These are phyloP conservation scores for Ophiostoma tasmaniense DNA, from an alignment of 2,329 filamentous ascomycete species.

Conservation along the genomic window DNA sequence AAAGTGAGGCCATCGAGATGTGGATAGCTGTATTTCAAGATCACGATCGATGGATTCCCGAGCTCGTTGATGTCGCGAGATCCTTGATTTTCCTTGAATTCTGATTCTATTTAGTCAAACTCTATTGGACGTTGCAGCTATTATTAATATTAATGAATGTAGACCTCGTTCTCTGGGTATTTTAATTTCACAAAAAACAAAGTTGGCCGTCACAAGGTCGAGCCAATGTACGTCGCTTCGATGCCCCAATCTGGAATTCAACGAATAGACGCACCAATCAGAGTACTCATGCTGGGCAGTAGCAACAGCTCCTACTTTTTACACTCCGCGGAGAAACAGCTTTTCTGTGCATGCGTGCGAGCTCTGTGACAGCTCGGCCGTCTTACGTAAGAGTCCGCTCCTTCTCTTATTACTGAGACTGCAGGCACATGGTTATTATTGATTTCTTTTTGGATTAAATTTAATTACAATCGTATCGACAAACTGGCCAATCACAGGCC, in stretches of 20 bases:
- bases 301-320: not conserved
- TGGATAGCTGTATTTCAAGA: not conserved
- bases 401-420: too few species aligned
- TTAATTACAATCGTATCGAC: not conserved
- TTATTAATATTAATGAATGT: too few species aligned
- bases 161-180: too few species aligned
- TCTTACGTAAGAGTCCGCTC: slow-evolving; percentile 1
- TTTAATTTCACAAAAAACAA: too few species aligned
- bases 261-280: not conserved
- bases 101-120: too few species aligned
- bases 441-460: not conserved
- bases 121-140: too few species aligned
- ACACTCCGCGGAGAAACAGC: not conserved
- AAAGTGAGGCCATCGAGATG: not conserved
- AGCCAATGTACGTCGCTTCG: not conserved
- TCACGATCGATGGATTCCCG: not conserved
- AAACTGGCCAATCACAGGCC: not conserved
- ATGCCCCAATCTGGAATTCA: not conserved
- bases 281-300: not conserved
- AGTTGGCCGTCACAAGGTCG: not conserved
- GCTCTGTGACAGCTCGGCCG: not conserved
- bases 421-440: too few species aligned
- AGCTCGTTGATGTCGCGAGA: too few species aligned
- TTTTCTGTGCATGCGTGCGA: too few species aligned
- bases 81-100: too few species aligned